Evolutionary conservation across 225 moss, liverwort and hornwort species (phyloP).

Genomic region (Antitrichia curtipendula): DNA sequence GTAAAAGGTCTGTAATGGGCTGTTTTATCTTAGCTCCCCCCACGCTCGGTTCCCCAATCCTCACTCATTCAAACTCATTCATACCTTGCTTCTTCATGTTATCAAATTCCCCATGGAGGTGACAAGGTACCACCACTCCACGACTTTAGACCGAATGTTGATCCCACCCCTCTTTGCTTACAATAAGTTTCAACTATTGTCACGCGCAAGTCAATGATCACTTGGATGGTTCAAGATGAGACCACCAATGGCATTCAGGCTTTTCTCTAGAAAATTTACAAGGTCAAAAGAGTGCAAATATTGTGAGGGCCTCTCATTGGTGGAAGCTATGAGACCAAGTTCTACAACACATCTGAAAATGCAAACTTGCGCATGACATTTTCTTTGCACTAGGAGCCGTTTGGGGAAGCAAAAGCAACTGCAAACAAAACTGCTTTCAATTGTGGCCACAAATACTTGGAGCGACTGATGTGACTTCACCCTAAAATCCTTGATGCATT

Average conservation of each 20-base stretch:
- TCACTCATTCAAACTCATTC: no score
- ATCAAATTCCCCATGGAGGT: not conserved
- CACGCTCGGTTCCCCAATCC: no score
- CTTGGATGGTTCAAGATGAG: not conserved
- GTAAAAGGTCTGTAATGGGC: no score
- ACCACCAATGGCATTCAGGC: no score
- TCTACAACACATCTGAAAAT: rapidly evolving
- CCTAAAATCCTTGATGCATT: not conserved
- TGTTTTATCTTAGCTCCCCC: no score
- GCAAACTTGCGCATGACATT: not conserved
- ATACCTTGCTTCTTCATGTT: not conserved
- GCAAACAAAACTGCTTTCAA: rapidly evolving
- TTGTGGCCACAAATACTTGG: rapidly evolving
- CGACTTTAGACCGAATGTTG: rapidly evolving
- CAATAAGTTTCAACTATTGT: not conserved
- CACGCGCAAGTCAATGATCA: rapidly evolving
- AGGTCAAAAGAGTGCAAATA: not conserved
- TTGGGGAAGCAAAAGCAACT: rapidly evolving
- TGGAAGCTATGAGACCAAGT: not conserved
- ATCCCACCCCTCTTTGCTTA: not conserved
- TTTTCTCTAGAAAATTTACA: not conserved
- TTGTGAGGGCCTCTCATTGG: not conserved
- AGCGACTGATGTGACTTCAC: not conserved
- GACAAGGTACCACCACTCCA: rapidly evolving
- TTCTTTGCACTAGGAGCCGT: rapidly evolving